phyloP scores from a whole-genome alignment of 176 grass and related monocot genomes.

The Calamus simplicifolius region DNA sequence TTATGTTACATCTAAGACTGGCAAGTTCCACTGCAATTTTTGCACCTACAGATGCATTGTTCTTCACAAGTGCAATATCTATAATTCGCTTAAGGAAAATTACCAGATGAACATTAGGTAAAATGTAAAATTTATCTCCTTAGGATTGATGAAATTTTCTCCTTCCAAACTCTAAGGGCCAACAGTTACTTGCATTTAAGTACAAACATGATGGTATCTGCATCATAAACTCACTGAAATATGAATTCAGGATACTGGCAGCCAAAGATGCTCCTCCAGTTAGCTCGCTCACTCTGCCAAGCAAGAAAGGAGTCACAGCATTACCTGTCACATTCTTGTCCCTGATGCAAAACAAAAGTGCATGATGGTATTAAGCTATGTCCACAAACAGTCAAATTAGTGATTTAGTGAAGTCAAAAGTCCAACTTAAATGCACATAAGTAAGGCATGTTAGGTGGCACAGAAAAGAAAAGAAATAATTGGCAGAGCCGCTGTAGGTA shows the following conservation, averaged over 20 bases:
- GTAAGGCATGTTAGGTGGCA: too few species aligned
- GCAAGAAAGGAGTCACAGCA: constrained; percentile 65
- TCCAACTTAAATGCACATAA: too few species aligned
- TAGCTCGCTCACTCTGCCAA: constrained; percentile 79
- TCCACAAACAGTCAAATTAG: too few species aligned
- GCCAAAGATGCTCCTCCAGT: constrained; percentile 65
- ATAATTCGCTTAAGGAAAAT: constrained; percentile 36
- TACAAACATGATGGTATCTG: not conserved
- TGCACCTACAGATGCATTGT: constrained; percentile 74
- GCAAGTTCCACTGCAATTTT: constrained; percentile 69
- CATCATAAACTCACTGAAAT: not conserved
- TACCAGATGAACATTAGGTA: not conserved
- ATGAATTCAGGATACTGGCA: constrained; percentile 63
- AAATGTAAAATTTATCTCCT: not conserved
- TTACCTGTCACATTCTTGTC: constrained; percentile 67
- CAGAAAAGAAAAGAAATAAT: too few species aligned
- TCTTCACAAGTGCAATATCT: constrained; percentile 97
- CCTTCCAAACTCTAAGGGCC: not conserved
- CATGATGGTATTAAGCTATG: too few species aligned
- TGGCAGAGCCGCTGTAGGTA: too few species aligned
- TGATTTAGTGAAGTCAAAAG: too few species aligned
- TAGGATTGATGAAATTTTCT: not conserved
- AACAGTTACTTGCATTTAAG: constrained; percentile 1
- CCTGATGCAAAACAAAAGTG: constrained; percentile 30
- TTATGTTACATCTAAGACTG: constrained; percentile 30